phyloP scores from a whole-genome alignment of 495 filamentous ascomycete genomes.

The Cetradonia linearis region DNA sequence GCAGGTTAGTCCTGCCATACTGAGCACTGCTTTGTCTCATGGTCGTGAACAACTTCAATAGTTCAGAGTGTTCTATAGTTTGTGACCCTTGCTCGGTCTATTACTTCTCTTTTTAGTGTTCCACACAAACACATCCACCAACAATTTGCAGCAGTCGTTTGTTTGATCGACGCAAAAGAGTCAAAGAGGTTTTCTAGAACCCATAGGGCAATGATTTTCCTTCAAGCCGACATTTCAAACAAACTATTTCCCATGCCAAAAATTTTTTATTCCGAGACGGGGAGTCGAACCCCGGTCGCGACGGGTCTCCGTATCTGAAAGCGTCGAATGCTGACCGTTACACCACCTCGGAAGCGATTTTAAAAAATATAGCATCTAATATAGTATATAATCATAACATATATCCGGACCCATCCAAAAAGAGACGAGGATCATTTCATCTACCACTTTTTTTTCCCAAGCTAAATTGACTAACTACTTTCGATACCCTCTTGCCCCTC shows the following conservation, averaged over 20 bases:
- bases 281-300: slow-evolving; percentile 1
- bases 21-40: background rate
- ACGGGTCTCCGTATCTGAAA: background rate
- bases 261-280: background rate
- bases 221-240: background rate
- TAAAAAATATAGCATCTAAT: too few relatives aligned
- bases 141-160: background rate
- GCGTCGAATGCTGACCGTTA: background rate
- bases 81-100: background rate
- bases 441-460: too few relatives aligned
- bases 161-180: background rate
- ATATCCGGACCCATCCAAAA: too few relatives aligned
- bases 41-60: background rate
- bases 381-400: too few relatives aligned
- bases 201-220: background rate
- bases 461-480: too few relatives aligned
- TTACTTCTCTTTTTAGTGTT: background rate
- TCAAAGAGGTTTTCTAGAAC: background rate
- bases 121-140: background rate
- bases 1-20: background rate
- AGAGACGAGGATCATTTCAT: too few relatives aligned
- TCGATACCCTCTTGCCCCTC: too few relatives aligned
- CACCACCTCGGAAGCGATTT: background rate
- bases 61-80: background rate
- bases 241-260: background rate